Conservation (phyloP, 1,284 basidiomycete species). For the Ustilago esculenta region DNA sequence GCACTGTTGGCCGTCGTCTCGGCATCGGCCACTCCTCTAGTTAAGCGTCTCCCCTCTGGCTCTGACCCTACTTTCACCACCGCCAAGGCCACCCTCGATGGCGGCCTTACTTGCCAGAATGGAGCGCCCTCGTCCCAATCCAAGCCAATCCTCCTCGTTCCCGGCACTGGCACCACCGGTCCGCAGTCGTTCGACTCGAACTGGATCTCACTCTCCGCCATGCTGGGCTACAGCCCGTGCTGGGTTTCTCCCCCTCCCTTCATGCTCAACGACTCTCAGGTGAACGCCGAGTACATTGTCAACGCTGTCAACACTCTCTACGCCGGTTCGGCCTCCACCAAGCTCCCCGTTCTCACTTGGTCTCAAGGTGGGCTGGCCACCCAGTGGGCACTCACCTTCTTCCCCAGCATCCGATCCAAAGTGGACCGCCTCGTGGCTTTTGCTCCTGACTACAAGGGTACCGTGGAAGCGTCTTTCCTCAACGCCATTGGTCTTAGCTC, state of each 20-base stretch:
- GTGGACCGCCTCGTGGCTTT: slow-evolving; percentile 31
- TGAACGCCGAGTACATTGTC: slow-evolving; percentile 47
- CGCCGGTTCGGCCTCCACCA: slow-evolving; percentile 1
- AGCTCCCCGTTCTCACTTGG: slow-evolving; percentile 41
- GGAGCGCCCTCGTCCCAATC: slow-evolving; percentile 26
- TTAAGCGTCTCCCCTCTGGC: slow-evolving; percentile 24
- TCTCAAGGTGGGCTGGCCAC: slow-evolving; percentile 29
- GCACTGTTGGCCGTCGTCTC: neutral
- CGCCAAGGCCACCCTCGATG: slow-evolving; percentile 12
- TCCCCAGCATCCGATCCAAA: slow-evolving; percentile 26
- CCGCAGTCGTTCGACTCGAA: slow-evolving; percentile 29
- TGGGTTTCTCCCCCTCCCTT: slow-evolving; percentile 36
- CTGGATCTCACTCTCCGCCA: slow-evolving; percentile 31
- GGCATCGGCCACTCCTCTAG: slow-evolving; percentile 6
- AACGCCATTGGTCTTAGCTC: neutral
- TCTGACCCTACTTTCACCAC: slow-evolving; percentile 19
- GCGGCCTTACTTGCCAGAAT: slow-evolving; percentile 10
- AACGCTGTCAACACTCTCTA: slow-evolving; percentile 29
- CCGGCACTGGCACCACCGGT: slow-evolving; percentile 32
- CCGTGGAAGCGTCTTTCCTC: slow-evolving; percentile 9
- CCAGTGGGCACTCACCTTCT: slow-evolving; percentile 39
- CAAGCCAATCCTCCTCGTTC: slow-evolving; percentile 42
- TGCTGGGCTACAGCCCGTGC: slow-evolving; percentile 35
- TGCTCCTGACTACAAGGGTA: slow-evolving; percentile 43
- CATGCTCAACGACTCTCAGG: slow-evolving; percentile 38